Conservation (phyloP, 345 rosid genomes). For the Hibiscus tridactylites region DNA sequence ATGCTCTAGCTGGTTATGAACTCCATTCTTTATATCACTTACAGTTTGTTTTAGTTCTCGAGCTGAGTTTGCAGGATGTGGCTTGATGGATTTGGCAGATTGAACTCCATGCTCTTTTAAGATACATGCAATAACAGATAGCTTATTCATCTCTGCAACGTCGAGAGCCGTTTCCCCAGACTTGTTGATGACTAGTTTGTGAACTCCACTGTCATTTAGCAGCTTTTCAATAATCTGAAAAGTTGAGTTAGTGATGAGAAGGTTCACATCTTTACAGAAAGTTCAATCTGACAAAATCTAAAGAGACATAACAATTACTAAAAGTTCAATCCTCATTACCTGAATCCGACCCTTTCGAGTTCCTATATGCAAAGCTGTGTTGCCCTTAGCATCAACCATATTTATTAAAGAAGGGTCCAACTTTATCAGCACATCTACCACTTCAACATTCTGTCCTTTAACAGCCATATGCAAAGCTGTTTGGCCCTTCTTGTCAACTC, state of each 20-base stretch:
- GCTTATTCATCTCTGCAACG: constrained; percentile 26
- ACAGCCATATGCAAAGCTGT: constrained; percentile 91
- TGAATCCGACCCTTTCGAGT: constrained; percentile 57
- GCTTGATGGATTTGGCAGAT: constrained; percentile 55
- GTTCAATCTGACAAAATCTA: background rate
- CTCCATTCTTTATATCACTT: constrained; percentile 82
- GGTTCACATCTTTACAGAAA: background rate
- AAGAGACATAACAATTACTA: background rate
- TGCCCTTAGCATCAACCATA: constrained; percentile 64
- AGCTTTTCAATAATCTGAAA: constrained; percentile 57
- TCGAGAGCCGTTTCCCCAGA: constrained; percentile 41
- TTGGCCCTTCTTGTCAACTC: constrained; percentile 73
- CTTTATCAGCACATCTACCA: constrained; percentile 47
- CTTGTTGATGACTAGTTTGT: constrained; percentile 48
- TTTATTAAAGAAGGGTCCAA: constrained; percentile 44
- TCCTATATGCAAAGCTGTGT: constrained; percentile 76
- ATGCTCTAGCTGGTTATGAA: constrained; percentile 69
- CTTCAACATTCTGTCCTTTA: constrained; percentile 58
- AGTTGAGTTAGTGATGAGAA: constrained; percentile 4
- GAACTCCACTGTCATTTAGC: constrained; percentile 29
- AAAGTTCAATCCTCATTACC: constrained; percentile 30
- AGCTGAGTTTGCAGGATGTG: constrained; percentile 26
- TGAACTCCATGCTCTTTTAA: constrained; percentile 58
- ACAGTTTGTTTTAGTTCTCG: constrained; percentile 73
- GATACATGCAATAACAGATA: constrained; percentile 31